Conservation (phyloP, 73 alveolate species). For the Blepharisma stoltei region DNA sequence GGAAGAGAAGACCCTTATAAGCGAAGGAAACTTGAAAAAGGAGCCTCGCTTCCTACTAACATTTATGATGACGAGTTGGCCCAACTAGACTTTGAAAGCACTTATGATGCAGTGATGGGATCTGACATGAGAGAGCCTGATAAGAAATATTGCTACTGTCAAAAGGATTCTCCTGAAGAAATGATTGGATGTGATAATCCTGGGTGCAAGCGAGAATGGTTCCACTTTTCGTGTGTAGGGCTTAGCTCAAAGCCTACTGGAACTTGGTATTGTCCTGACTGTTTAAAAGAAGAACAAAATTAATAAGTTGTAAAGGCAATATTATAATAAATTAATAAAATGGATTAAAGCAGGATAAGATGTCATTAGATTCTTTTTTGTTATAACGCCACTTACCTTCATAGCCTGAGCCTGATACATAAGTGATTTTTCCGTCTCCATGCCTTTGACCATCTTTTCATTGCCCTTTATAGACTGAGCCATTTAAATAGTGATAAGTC, state of each 20-base stretch:
- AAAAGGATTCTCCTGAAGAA: slow-evolving; percentile 68
- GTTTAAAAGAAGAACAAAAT: neutral
- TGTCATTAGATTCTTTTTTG: no score
- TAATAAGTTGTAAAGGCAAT: neutral
- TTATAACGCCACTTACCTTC: no score
- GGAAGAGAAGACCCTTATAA: neutral
- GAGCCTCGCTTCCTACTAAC: neutral
- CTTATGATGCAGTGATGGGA: neutral
- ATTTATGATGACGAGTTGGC: neutral
- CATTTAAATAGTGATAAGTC: no score
- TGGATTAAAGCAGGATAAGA: no score
- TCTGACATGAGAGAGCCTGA: slow-evolving; percentile 21
- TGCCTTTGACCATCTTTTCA: no score
- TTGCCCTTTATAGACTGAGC: no score
- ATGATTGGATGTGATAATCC: slow-evolving; percentile 84
- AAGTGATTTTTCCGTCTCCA: no score
- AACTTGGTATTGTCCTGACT: slow-evolving; percentile 62
- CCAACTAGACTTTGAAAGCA: neutral
- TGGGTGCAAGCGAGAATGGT: slow-evolving; percentile 76
- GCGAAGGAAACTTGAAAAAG: neutral
- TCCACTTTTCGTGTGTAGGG: slow-evolving; percentile 80
- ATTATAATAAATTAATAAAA: neutral
- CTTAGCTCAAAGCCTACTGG: slow-evolving; percentile 64
- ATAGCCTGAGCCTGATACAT: no score
- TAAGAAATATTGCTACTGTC: slow-evolving; percentile 64